Evolutionary conservation across 2,329 filamentous ascomycete species (phyloP), one percentile per base, ranked within the genome.

Genomic region (Fusarium albosuccineum): DNA sequence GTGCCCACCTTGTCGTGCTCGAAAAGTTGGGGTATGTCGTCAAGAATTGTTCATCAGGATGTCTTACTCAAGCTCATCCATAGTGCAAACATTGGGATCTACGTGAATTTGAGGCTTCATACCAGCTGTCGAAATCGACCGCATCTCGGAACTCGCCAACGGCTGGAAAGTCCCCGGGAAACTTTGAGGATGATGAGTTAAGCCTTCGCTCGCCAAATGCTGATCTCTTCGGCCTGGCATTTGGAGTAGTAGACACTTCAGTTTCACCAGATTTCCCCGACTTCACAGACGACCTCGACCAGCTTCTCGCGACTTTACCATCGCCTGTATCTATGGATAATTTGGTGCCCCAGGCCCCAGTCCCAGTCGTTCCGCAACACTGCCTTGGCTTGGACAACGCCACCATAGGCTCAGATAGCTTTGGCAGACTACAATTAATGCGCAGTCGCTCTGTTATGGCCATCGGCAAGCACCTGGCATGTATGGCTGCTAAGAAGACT

Each of bases 11-110:
- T 59, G 61, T 27, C 55, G 55, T 37, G 30, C 26, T 13, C 60
- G 49, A 14, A 51, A 66, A 52, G 49, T 61, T 29, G 39, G 22
- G 45, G 57, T 57, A 49, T 34, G 57, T 61, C 8, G n/a, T 37
- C 27, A 11, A 14, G 6, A n/a, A 3, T 16, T n/a, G n/a, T 37
- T 46, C 10, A 22, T 50, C 14, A 36, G 30, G 13, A 14, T 10
- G 27, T 16, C 36, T 26, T 17, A 22, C 53, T 50, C 46, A 41
- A 44, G 9, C n/a, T 55, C 11, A 29, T 27, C 16, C 41, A 50
- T 27, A 60, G 46, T 54, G 52, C 41, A 62, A 44, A 14, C 48
- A 63, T 51, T 64, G 62, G 62, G 58, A 64, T 36, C 44, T 62
- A 3, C 14, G 40, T 9, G 62, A 62, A 44, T 64, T 62, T 33